Base-by-base conservation (phyloP, 163 green algal species). In the Scenedesmus sp. region DNA sequence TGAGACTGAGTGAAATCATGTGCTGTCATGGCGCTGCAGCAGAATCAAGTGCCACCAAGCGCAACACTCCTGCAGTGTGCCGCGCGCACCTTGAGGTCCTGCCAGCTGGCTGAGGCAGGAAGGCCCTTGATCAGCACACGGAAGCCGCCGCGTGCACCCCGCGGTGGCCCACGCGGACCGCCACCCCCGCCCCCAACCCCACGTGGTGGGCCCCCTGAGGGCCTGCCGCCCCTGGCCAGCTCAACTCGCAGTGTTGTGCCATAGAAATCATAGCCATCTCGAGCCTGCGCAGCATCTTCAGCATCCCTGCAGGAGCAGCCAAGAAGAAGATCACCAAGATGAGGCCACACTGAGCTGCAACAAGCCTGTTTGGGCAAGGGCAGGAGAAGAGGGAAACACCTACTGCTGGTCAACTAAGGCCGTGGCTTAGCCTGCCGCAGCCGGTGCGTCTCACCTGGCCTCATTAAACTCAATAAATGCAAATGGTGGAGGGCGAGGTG, bases 381-480 rank as follows among this genome's bases (percentile, higher is more conserved):
- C 10, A 49, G 37, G 12, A 49, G 35, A 30, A 49, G 73, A 46
- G 73, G 37, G 73, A 49, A 83, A 35, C 73, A 83, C 35, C 73
- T 53, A 37, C 20, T 49, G 73, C 73, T 49, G 37, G 73, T 49
- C 73, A 83, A 83, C 73, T 49, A 35, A 13, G 73, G 12, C 73
- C 7, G 10, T 7, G 49, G 73, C 73, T 82, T 5, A n/a, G 37
- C 35, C 24, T 6, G 30, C 22, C 42, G 42, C 79, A 61, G 43
- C 46, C 68, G 16, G 51, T 65, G 43, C 15, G 33, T 42, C 33
- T 53, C 53, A 95, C 92, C 95, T 94, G n/a, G 94, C 65, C 43
- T 97, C 94, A 44, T 97, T 95, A 84, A 98, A 99, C 94, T 99
- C 96, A 26, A 99, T 93, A 78, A 99, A 99, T 0, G 96, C 97